Evolutionary conservation across 148 eudicot species (phyloP).

Genomic region (Talinum fruticosum): DNA sequence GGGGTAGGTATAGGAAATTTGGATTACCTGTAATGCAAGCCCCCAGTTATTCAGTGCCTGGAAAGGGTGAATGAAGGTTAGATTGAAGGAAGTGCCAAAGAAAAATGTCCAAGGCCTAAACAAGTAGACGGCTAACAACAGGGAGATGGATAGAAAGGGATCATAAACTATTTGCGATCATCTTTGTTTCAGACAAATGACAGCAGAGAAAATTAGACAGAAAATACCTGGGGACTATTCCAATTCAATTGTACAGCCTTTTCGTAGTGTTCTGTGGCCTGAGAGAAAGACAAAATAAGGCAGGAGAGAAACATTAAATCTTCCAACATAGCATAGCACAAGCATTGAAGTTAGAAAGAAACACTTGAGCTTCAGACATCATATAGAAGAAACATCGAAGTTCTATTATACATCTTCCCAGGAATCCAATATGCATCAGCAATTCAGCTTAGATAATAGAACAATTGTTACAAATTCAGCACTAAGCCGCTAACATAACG

Average conservation of each 20-base stretch:
- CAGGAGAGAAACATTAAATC: background rate
- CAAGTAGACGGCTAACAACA: constrained; percentile 9
- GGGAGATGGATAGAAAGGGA: background rate
- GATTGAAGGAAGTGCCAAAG: constrained; percentile 1
- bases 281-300: constrained; percentile 25
- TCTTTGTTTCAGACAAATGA: background rate
- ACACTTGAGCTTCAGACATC: background rate
- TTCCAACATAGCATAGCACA: constrained; percentile 6
- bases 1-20: background rate
- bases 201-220: background rate
- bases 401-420: background rate
- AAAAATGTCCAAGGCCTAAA: background rate
- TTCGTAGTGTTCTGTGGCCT: constrained; percentile 87
- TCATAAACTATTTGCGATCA: background rate
- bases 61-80: constrained; percentile 26
- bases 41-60: constrained; percentile 99
- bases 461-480: background rate
- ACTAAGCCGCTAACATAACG: background rate
- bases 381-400: background rate
- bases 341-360: background rate
- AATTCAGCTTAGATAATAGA: background rate
- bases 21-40: constrained; percentile 85
- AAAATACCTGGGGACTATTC: constrained; percentile 92
- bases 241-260: constrained; percentile 87
- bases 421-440: background rate